Base-by-base conservation (phyloP, 1,284 basidiomycete species). In the Ustilago hordei region DNA sequence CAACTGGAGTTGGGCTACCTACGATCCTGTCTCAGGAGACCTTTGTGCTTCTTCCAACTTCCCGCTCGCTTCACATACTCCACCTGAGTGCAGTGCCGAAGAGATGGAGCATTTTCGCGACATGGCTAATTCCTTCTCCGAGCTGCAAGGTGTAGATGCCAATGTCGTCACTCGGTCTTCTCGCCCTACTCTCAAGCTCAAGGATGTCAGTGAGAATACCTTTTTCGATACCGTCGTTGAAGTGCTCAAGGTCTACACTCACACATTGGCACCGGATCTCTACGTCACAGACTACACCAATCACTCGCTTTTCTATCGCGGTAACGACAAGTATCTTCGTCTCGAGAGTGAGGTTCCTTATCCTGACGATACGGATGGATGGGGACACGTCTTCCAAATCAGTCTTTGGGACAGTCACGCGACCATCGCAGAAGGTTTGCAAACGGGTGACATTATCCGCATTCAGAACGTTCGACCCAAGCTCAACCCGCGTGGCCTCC, bases 221-320 rank as follows among this genome's bases (percentile, higher is more conserved):
- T 82, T 78, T 47, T 81, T 82, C 53, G 79, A 82, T 41, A 69
- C 71, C 7, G 69, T 78, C 41, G 79, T 77, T 56, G 79, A 82
- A 57, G 71, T 83, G 35, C 60, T 82, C 63, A 79, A 79, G 36
- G 78, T 82, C 52, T 81, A 72, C 35, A 64, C 78, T 11, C 64
- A 68, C 36, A 69, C 79, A 19, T 47, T 64, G 5, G 72, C 79
- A 28, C 81, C 79, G 0, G 78, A 80, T 41, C 56, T 83, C 36
- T 83, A 82, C 66, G 78, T 83, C 36, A 78, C 82, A n/a, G 82
- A 83, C 62, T 83, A 81, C 53, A 80, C 81, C 55, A 55, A 62
- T 12, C 72, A 83, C 55, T n/a, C 64, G 1, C 63, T 69, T 36
- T 78, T 82, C 59, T 77, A 60, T 19, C 63, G 66, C 28, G 75